These are phyloP conservation scores for Cordyceps militaris DNA, from an alignment of 2,329 filamentous ascomycete genomes.

Conservation along the genomic window DNA sequence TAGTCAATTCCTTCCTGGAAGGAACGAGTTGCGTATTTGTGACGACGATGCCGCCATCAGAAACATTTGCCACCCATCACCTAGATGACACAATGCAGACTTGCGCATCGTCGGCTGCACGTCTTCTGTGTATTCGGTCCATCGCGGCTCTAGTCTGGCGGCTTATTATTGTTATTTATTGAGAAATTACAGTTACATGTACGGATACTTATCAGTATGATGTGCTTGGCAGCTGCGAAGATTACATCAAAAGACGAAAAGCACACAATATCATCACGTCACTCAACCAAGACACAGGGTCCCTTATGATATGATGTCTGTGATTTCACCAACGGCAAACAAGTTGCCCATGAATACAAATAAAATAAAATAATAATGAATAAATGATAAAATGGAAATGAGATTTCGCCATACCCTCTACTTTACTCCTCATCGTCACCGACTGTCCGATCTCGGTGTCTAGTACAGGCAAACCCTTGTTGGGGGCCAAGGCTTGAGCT, in stretches of 20 bases:
- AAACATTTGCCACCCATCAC: too few species aligned
- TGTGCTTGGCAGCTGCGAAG: too few species aligned
- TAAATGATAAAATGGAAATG: background rate
- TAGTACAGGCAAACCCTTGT: background rate
- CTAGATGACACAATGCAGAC: background rate
- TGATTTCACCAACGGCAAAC: too few species aligned
- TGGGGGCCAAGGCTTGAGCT: slow-evolving; percentile 7
- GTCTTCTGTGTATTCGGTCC: background rate
- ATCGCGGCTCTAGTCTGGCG: too few species aligned
- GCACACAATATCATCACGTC: background rate
- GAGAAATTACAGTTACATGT: too few species aligned
- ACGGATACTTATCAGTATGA: too few species aligned
- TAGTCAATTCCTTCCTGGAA: too few species aligned
- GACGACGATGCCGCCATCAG: too few species aligned
- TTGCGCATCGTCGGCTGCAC: background rate
- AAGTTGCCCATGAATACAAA: background rate
- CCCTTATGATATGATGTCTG: background rate
- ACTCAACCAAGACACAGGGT: background rate
- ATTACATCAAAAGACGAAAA: background rate
- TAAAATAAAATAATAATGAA: background rate
- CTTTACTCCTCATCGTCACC: background rate
- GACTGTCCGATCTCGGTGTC: background rate
- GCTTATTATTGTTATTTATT: too few species aligned
- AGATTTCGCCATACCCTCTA: too few species aligned
- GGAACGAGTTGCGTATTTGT: too few species aligned